A percentile compares a stretch with the other conserved stretches of the same genome.
These are phyloP conservation scores for Alternaria sp. DNA, from an alignment of 2,329 filamentous ascomycete species.

Conservation along the genomic window DNA sequence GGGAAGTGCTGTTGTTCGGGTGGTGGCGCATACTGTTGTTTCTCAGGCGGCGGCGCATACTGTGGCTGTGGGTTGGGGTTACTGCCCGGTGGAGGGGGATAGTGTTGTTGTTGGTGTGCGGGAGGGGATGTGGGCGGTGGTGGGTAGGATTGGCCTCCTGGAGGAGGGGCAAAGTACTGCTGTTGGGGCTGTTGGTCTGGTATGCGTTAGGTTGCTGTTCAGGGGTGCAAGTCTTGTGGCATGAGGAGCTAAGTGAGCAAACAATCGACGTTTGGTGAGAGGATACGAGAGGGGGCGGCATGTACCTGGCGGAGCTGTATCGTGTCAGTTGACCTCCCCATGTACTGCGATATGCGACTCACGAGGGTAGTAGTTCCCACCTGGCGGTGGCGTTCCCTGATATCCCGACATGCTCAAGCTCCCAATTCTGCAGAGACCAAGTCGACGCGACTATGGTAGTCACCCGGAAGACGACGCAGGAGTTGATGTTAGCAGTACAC, in stretches of 20 bases:
- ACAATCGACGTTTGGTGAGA: background rate
- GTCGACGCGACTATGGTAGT: background rate
- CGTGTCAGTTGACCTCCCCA: conserved; percentile 19
- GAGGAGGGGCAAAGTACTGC: conserved; percentile 51
- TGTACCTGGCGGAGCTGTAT: conserved; percentile 44
- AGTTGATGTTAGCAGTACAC: background rate
- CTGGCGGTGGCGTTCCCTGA: conserved; percentile 42
- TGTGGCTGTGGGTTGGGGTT: conserved; percentile 27
- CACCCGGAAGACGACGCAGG: background rate
- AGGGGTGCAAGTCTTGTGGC: background rate
- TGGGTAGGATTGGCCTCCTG: conserved; percentile 43
- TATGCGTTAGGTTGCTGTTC: conserved; percentile 12
- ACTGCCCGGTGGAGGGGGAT: conserved; percentile 41
- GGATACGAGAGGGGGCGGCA: background rate
- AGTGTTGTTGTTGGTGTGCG: conserved; percentile 40
- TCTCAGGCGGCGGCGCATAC: conserved; percentile 43
- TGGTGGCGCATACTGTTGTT: conserved; percentile 45
- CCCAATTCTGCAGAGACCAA: background rate
- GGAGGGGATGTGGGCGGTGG: conserved; percentile 47
- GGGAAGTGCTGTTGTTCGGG: conserved; percentile 42
- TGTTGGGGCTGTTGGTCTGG: conserved; percentile 42
- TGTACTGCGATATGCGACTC: conserved; percentile 17
- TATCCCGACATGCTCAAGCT: conserved; percentile 40
- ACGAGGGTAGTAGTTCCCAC: conserved; percentile 50
- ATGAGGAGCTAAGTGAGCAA: background rate